phyloP scores from a whole-genome alignment of 2,329 filamentous ascomycete genomes.

The Pezicula neosporulosa region DNA sequence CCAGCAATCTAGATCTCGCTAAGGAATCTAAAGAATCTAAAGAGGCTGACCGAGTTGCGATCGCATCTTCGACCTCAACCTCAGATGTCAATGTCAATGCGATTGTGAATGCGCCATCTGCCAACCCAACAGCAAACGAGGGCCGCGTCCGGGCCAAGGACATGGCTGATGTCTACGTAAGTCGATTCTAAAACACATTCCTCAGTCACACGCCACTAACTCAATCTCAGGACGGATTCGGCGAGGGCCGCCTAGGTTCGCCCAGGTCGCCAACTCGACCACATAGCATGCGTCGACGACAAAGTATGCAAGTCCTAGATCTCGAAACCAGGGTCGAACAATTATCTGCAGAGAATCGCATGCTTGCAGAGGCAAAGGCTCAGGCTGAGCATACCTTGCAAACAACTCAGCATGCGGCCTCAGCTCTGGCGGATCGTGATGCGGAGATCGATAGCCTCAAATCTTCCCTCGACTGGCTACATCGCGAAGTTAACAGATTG shows the following conservation, averaged over 20 bases:
- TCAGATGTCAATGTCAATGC: slow-evolving; percentile 13
- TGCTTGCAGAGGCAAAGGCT: slow-evolving; percentile 69
- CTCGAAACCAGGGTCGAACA: slow-evolving; percentile 84
- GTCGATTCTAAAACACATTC: slow-evolving; percentile 35
- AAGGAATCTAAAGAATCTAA: slow-evolving; percentile 14
- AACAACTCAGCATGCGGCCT: slow-evolving; percentile 59
- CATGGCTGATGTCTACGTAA: slow-evolving; percentile 94
- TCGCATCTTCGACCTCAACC: slow-evolving; percentile 28
- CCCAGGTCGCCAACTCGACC: slow-evolving; percentile 91
- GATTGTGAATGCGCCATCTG: slow-evolving; percentile 40
- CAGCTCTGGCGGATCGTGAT: slow-evolving; percentile 76
- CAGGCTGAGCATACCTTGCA: slow-evolving; percentile 65
- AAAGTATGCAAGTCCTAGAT: slow-evolving; percentile 96
- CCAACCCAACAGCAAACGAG: slow-evolving; percentile 81
- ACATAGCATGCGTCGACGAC: slow-evolving; percentile 92
- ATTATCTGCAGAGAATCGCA: slow-evolving; percentile 78
- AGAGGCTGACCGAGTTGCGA: slow-evolving; percentile 40
- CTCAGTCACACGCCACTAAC: slow-evolving; percentile 18
- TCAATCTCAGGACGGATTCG: slow-evolving; percentile 74
- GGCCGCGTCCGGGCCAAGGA: slow-evolving; percentile 78
- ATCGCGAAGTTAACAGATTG: slow-evolving; percentile 76
- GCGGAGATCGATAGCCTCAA: slow-evolving; percentile 81
- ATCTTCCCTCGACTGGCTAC: slow-evolving; percentile 73
- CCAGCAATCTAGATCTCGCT: slow-evolving; percentile 30
- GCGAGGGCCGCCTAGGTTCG: slow-evolving; percentile 81